Evolutionary conservation across 2,329 filamentous ascomycete genomes (phyloP), one percentile per base, ranked within the genome.

Genomic region (Nannizziopsis barbatae): DNA sequence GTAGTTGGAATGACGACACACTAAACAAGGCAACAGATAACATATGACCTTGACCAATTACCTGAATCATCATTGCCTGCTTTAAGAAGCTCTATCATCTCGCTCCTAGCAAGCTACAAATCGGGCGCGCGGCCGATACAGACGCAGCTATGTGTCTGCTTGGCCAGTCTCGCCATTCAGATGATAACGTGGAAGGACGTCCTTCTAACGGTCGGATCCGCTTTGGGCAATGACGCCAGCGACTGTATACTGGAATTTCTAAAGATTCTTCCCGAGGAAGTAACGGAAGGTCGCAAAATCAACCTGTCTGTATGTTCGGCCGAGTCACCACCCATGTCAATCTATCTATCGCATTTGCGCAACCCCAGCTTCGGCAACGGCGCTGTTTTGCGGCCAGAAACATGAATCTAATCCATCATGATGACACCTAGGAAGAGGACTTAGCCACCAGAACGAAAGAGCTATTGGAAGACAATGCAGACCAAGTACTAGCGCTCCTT

Each of bases 281-380:
- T 98, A 63, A 96, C 86, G 59, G 90, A 98, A 76, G 92, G 92
- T 72, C 87, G 92, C 71, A 98, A 96, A 75, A 95, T 98, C 77
- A 95, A 88, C 76, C 78, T 98, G 72, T 89, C 87, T 80, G 89
- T 95, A 92, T 74, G 87, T 90, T 77, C 81, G 83, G 73, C 74
- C 66, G 65, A 67, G 55, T 59, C 62, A 62, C 59, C 60, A 58
- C 62, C 61, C 62, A 62, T 60, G 60, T 66, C 62, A 64, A 70
- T 66, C 72, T 69, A 70, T 65, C 69, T 57, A 60, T 60, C 64
- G 59, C 62, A 57, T 56, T 63, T 60, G 58, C 60, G 59, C 65
- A 62, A 62, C 57, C 56, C 43, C 49, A 46, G 17, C 30, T 51
- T 54, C 47, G 52, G 50, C 56, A 61, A 51, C 52, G 47, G 55